Evolutionary conservation across 2,329 filamentous ascomycete genomes (phyloP).

Genomic region (Trichoderma sp.): DNA sequence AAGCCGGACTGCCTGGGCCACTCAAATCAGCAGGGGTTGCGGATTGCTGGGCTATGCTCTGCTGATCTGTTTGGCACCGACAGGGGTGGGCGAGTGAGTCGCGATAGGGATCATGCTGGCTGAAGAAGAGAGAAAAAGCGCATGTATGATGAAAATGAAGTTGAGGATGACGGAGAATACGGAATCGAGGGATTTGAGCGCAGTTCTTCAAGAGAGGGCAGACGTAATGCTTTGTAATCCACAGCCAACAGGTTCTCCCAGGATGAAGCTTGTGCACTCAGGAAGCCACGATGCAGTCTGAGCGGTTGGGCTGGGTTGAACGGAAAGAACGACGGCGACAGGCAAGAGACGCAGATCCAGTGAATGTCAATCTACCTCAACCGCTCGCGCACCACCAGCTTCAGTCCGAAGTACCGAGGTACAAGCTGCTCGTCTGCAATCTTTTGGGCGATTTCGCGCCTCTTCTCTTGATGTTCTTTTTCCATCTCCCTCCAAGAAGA

Average conservation of each 20-base stretch:
- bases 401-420: not conserved
- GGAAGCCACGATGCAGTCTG: not conserved
- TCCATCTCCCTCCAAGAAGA: not conserved
- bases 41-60: constrained; percentile 22
- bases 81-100: constrained; percentile 10
- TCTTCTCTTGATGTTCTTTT: not conserved
- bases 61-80: constrained; percentile 19
- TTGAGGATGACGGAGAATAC: not conserved
- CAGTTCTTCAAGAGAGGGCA: not conserved
- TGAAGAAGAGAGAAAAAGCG: not conserved
- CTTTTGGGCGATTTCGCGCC: not conserved
- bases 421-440: constrained; percentile 1
- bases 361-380: constrained; percentile 4
- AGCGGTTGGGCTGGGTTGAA: constrained; percentile 2
- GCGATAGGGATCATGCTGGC: constrained; percentile 16
- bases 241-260: not conserved
- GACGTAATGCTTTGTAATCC: not conserved
- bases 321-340: not conserved
- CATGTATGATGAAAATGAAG: constrained; percentile 12
- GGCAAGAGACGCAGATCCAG: not conserved
- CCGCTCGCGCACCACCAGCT: not conserved
- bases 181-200: not conserved
- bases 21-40: constrained; percentile 16
- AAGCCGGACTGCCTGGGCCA: constrained; percentile 7
- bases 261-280: not conserved